phyloP scores from a whole-genome alignment of 768 basidiomycete genomes.

The Lactarius sp. region DNA sequence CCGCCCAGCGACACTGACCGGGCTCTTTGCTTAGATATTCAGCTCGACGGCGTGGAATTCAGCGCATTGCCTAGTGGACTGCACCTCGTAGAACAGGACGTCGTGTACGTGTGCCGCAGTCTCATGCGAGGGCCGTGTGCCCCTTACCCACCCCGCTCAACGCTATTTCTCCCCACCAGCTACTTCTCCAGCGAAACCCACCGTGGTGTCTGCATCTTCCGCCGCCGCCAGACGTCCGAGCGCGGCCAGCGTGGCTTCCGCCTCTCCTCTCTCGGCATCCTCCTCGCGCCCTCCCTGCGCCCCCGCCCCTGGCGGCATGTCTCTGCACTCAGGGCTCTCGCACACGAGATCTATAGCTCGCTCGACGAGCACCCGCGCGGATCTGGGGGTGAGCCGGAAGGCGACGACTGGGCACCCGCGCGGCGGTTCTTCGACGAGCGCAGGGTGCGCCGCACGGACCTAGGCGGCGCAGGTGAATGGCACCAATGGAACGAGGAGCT shows the following conservation, averaged over 20 bases:
- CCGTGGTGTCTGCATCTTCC: conserved; percentile 71
- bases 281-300: conserved; percentile 58
- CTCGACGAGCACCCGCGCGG: conserved; percentile 25
- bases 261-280: conserved; percentile 70
- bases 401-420: conserved; percentile 59
- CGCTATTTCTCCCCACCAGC: conserved; percentile 34
- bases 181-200: conserved; percentile 69
- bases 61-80: conserved; percentile 77
- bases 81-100: conserved; percentile 73
- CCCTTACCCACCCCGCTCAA: not conserved
- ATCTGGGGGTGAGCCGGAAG: conserved; percentile 39
- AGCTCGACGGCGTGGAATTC: conserved; percentile 71
- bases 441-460: conserved; percentile 44
- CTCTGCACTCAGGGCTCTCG: conserved; percentile 54
- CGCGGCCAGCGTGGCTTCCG: conserved; percentile 75
- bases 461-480: conserved; percentile 59
- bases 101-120: conserved; percentile 50
- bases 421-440: conserved; percentile 62
- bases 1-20: not conserved
- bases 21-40: conserved; percentile 46
- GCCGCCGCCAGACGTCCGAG: conserved; percentile 61
- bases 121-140: not conserved
- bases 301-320: conserved; percentile 77
- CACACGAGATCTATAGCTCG: conserved; percentile 48
- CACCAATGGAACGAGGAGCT: conserved; percentile 65